Evolutionary conservation across 148 eudicot species (phyloP).

Genomic region (Dysphania ambrosioides): DNA sequence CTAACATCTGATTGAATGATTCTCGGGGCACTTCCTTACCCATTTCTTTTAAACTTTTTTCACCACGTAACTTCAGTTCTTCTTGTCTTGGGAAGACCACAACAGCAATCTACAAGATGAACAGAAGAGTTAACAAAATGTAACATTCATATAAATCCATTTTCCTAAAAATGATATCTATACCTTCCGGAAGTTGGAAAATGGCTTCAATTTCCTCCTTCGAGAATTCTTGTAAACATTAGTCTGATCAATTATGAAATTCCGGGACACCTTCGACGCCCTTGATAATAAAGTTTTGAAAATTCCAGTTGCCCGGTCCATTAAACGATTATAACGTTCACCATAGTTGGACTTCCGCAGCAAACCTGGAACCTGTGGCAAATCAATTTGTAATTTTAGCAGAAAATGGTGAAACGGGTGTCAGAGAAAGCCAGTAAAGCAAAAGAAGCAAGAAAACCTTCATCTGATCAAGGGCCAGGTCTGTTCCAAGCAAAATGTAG

Average conservation of each 20-base stretch:
- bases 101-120: slow-evolving; percentile 47
- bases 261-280: slow-evolving; percentile 52
- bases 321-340: slow-evolving; percentile 53
- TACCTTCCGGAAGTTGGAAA: slow-evolving; percentile 51
- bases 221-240: slow-evolving; percentile 70
- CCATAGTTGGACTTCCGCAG: slow-evolving; percentile 45
- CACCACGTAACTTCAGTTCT: slow-evolving; percentile 45
- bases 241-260: slow-evolving; percentile 63
- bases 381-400: neutral
- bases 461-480: slow-evolving; percentile 61
- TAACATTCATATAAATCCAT: neutral
- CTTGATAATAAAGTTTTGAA: slow-evolving; percentile 56
- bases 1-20: slow-evolving; percentile 56
- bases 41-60: slow-evolving; percentile 52
- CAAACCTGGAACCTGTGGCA: slow-evolving; percentile 54
- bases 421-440: neutral
- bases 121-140: neutral
- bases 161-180: neutral
- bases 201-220: slow-evolving; percentile 56
- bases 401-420: neutral
- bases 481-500: slow-evolving; percentile 65
- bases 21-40: slow-evolving; percentile 62
- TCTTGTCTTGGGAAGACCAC: slow-evolving; percentile 55
- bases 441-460: slow-evolving; percentile 38
- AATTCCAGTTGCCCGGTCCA: slow-evolving; percentile 55